Conservation (phyloP, 176 grass and related monocot genomes). For the Eragrostis curvula region DNA sequence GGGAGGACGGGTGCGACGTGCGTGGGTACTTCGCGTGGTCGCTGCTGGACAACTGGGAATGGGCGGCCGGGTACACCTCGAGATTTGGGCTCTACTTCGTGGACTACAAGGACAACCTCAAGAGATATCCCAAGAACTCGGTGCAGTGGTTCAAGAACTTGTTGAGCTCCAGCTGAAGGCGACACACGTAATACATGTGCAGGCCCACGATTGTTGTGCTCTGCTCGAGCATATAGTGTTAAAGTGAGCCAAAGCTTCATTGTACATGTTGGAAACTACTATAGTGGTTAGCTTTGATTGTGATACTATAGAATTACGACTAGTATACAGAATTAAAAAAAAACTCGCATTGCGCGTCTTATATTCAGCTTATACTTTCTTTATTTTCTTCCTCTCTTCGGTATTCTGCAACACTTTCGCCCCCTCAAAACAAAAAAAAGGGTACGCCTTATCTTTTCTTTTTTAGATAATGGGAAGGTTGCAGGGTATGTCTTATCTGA, state of each 20-base stretch:
- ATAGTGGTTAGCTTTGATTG: neutral
- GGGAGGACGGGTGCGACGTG: conserved; percentile 93
- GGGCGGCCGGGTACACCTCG: conserved; percentile 80
- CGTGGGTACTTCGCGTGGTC: conserved; percentile 96
- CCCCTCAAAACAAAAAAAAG: too few relatives aligned
- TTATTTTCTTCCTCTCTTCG: neutral
- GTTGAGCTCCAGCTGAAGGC: conserved; percentile 46
- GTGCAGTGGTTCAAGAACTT: conserved; percentile 94
- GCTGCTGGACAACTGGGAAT: conserved; percentile 98
- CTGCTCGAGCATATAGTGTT: neutral
- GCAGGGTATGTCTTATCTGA: too few relatives aligned
- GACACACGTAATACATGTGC: too few relatives aligned
- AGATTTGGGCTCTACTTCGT: conserved; percentile 93
- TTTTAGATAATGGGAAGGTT: too few relatives aligned
- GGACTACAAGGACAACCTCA: conserved; percentile 83
- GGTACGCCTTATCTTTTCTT: too few relatives aligned
- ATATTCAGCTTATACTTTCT: neutral
- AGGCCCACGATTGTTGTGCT: neutral
- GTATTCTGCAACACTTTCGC: too few relatives aligned
- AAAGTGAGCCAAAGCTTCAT: neutral
- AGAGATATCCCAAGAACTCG: conserved; percentile 94
- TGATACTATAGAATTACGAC: neutral
- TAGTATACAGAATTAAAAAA: neutral
- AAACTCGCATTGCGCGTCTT: neutral
- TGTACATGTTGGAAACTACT: neutral